phyloP scores from a whole-genome alignment of 202 grass and related monocot species.

The Musa balbisiana region DNA sequence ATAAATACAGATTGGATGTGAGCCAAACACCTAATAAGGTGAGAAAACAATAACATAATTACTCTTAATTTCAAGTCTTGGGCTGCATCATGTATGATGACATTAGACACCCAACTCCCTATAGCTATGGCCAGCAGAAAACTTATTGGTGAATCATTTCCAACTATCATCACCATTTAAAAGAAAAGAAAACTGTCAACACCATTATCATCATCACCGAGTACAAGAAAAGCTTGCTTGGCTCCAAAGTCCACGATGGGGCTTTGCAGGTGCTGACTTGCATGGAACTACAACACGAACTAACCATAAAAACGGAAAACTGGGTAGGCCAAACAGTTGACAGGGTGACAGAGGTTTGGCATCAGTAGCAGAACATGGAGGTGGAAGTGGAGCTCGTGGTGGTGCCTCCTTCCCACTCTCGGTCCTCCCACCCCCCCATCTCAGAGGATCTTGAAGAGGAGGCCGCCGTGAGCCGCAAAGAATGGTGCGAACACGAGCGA shows the following conservation, averaged over 20 bases:
- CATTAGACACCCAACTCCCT: too few species aligned
- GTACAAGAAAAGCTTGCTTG: neutral
- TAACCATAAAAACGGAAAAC: neutral
- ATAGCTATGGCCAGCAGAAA: too few species aligned
- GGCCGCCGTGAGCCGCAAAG: slow-evolving; percentile 16
- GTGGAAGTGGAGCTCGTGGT: neutral
- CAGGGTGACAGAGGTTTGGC: neutral
- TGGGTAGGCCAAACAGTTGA: neutral
- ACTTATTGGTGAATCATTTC: too few species aligned
- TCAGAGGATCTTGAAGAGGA: slow-evolving; percentile 21
- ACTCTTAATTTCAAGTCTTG: too few species aligned
- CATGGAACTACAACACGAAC: neutral
- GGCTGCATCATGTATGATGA: too few species aligned
- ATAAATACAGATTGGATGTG: too few species aligned
- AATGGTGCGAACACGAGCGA: slow-evolving; percentile 18
- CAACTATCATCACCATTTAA: too few species aligned
- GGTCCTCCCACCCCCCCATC: neutral
- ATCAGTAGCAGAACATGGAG: neutral
- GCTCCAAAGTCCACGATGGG: neutral
- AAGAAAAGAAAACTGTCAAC: neutral
- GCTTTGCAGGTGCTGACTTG: neutral
- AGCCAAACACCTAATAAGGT: too few species aligned
- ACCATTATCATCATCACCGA: neutral
- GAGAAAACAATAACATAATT: too few species aligned
- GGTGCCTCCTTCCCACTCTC: too few species aligned